A percentile compares a stretch with the other conserved stretches of the same genome.
These are phyloP conservation scores for Daedalea quercina DNA, from an alignment of 768 basidiomycete species.

Conservation along the genomic window DNA sequence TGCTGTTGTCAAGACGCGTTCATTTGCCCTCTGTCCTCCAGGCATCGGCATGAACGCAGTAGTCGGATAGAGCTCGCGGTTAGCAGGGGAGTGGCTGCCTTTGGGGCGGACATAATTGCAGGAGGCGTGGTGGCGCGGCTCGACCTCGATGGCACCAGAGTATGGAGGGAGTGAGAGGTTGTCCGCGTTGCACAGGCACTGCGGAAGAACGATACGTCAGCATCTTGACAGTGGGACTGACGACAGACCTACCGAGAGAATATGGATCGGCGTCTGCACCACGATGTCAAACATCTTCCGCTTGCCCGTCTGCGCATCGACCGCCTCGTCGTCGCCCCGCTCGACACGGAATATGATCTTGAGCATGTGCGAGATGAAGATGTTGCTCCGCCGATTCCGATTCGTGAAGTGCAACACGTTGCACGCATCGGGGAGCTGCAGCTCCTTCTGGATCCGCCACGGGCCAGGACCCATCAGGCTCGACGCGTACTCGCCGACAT, in stretches of 20 bases:
- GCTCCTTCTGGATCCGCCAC: slow-evolving; percentile 69
- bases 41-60: neutral
- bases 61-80: slow-evolving; percentile 4
- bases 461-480: slow-evolving; percentile 75
- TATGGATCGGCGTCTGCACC: slow-evolving; percentile 77
- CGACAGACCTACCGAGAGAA: slow-evolving; percentile 65
- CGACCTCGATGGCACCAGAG: slow-evolving; percentile 33
- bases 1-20: neutral
- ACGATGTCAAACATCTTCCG: slow-evolving; percentile 84
- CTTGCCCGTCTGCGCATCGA: slow-evolving; percentile 62
- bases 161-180: slow-evolving; percentile 79
- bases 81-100: slow-evolving; percentile 3
- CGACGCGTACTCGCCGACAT: slow-evolving; percentile 51
- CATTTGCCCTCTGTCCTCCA: neutral
- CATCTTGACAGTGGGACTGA: neutral
- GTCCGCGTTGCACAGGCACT: slow-evolving; percentile 81
- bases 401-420: slow-evolving; percentile 65
- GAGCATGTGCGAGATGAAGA: slow-evolving; percentile 67
- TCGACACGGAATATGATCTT: slow-evolving; percentile 82
- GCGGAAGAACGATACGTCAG: slow-evolving; percentile 3
- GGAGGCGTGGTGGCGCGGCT: slow-evolving; percentile 5
- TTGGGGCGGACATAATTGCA: slow-evolving; percentile 5
- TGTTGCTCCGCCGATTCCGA: slow-evolving; percentile 68
- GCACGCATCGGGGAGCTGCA: slow-evolving; percentile 67
- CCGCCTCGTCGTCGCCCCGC: slow-evolving; percentile 59